phyloP scores from a whole-genome alignment of 139 green algal species.

The Marvania coccoides region DNA sequence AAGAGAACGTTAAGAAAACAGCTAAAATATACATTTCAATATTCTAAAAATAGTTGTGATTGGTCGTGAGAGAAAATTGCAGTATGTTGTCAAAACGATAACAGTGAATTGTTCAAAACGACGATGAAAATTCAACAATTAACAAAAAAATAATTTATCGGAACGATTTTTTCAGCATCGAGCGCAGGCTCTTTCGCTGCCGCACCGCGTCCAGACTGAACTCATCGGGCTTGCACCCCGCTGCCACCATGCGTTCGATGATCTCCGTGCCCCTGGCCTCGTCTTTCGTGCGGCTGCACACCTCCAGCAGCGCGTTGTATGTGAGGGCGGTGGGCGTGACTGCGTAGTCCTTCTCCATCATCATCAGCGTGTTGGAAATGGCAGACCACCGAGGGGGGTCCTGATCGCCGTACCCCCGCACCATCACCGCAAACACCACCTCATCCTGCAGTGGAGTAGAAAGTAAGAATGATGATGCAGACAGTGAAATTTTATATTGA shows the following conservation, averaged over 20 bases:
- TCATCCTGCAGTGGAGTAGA: conserved; percentile 73
- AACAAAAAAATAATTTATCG: too few relatives aligned
- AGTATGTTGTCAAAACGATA: too few relatives aligned
- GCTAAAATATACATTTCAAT: too few relatives aligned
- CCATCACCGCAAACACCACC: conserved; percentile 68
- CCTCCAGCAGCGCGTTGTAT: conserved; percentile 75
- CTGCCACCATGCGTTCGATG: conserved; percentile 65
- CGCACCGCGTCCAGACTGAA: conserved; percentile 53
- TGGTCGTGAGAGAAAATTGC: too few relatives aligned
- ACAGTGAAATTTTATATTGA: too few relatives aligned
- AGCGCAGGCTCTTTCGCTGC: conserved; percentile 35
- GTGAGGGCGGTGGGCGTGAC: conserved; percentile 29
- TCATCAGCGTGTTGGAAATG: conserved; percentile 51
- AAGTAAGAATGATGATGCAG: too few relatives aligned
- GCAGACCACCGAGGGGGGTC: conserved; percentile 57
- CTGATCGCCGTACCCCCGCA: conserved; percentile 59
- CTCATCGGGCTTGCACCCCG: conserved; percentile 42
- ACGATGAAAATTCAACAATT: too few relatives aligned
- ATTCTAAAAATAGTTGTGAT: too few relatives aligned
- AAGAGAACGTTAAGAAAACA: too few relatives aligned
- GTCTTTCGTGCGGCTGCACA: conserved; percentile 68
- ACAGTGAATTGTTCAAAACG: too few relatives aligned
- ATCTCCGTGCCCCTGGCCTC: conserved; percentile 60
- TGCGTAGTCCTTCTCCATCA: conserved; percentile 57
- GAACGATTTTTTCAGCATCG: conserved; percentile 38